phyloP scores from a whole-genome alignment of 2,329 filamentous ascomycete species.

The Xylariaceae sp. region DNA sequence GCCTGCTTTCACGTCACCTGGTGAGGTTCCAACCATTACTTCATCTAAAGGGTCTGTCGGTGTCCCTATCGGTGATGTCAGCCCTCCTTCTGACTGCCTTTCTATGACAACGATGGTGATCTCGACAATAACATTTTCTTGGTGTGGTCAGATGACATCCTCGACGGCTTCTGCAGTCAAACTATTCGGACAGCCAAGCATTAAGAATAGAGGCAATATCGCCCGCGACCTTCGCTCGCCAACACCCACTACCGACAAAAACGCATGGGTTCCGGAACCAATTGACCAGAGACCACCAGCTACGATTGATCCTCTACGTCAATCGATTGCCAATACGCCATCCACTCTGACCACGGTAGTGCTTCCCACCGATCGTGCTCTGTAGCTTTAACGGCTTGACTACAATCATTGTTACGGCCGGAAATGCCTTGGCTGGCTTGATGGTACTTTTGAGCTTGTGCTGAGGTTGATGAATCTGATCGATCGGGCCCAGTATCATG shows the following conservation, averaged over 20 bases:
- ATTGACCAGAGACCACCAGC: conserved; percentile 15
- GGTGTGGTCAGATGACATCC: conserved; percentile 29
- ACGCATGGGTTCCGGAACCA: conserved; percentile 23
- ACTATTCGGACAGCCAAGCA: conserved; percentile 8
- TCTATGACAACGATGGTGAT: conserved; percentile 29
- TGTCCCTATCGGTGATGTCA: not conserved
- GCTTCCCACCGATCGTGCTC: conserved; percentile 22
- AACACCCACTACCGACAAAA: conserved; percentile 19
- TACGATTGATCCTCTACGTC: conserved; percentile 8
- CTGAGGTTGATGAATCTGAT: conserved; percentile 10
- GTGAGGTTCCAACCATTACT: conserved; percentile 9
- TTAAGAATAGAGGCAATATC: conserved; percentile 4
- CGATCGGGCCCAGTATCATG: conserved; percentile 4
- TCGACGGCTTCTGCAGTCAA: conserved; percentile 10
- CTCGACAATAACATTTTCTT: conserved; percentile 28
- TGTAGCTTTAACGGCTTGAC: conserved; percentile 26
- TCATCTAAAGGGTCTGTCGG: conserved; percentile 4
- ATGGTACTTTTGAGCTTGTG: conserved; percentile 34
- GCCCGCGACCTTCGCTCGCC: conserved; percentile 6
- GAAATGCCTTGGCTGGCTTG: conserved; percentile 40
- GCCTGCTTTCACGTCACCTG: conserved; percentile 5
- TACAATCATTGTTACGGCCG: conserved; percentile 38
- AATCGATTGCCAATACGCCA: conserved; percentile 7
- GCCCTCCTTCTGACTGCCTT: conserved; percentile 20
- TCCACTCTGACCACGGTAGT: conserved; percentile 27